phyloP scores from a whole-genome alignment of 2,329 filamentous ascomycete species.

The Fusarium bactridioides region DNA sequence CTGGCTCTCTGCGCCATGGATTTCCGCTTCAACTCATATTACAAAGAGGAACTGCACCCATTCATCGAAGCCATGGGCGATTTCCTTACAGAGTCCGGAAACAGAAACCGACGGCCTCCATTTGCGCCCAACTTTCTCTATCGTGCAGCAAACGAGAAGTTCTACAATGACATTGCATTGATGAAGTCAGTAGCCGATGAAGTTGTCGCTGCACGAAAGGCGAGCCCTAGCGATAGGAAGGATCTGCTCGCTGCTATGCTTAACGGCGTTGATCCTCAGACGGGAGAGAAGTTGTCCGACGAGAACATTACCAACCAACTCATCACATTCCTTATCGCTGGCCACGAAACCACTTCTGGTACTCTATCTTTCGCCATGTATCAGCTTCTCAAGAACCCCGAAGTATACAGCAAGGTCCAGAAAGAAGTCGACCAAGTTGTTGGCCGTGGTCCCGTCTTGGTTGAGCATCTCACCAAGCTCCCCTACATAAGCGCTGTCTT shows the following conservation, averaged over 20 bases:
- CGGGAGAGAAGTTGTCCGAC: constrained; percentile 70
- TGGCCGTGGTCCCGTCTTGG: constrained; percentile 63
- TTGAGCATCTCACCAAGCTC: constrained; percentile 70
- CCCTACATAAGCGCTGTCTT: constrained; percentile 71
- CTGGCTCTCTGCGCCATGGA: constrained; percentile 76
- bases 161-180: constrained; percentile 60
- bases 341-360: constrained; percentile 76
- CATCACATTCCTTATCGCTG: constrained; percentile 75
- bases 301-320: constrained; percentile 73
- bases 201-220: constrained; percentile 66
- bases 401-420: constrained; percentile 66
- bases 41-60: constrained; percentile 72
- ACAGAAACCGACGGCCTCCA: constrained; percentile 56
- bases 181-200: constrained; percentile 64
- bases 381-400: constrained; percentile 69
- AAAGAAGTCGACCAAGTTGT: constrained; percentile 73
- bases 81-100: constrained; percentile 66
- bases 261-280: constrained; percentile 70
- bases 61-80: constrained; percentile 73
- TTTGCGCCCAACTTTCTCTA: constrained; percentile 58
- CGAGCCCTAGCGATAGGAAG: constrained; percentile 63
- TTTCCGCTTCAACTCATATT: constrained; percentile 79
- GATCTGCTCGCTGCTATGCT: constrained; percentile 78
- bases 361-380: constrained; percentile 72
- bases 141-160: constrained; percentile 58